Percentiles rank a stretch among this genome's conserved stretches.
Evolutionary conservation across 1,284 basidiomycete species (phyloP).

Genomic region (Leccinum solheimii): DNA sequence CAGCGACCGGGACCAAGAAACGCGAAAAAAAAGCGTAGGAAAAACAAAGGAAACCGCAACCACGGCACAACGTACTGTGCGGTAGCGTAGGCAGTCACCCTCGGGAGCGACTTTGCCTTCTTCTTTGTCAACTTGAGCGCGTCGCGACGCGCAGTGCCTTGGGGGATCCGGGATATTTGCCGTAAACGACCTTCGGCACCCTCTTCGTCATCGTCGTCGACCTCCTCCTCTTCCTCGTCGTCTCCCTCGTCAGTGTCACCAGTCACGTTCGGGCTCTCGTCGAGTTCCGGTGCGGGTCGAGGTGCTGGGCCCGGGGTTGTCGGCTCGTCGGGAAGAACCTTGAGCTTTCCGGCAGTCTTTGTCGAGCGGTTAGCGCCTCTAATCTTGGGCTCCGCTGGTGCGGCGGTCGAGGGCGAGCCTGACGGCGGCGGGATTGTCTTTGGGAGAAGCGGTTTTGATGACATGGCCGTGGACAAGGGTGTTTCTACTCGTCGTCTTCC

Average conservation of each 20-base stretch:
- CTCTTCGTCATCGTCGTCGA: slow-evolving; percentile 58
- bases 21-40: neutral
- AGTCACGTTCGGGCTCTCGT: slow-evolving; percentile 51
- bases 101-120: slow-evolving; percentile 90
- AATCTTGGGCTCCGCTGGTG: slow-evolving; percentile 46
- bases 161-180: slow-evolving; percentile 89
- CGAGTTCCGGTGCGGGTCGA: slow-evolving; percentile 38
- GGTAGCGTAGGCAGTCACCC: slow-evolving; percentile 95
- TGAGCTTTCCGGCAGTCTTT: slow-evolving; percentile 85
- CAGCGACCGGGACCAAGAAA: neutral
- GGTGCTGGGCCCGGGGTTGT: slow-evolving; percentile 75
- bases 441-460: slow-evolving; percentile 35
- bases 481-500: slow-evolving; percentile 15
- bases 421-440: slow-evolving; percentile 26
- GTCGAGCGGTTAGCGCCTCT: slow-evolving; percentile 83
- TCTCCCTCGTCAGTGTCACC: slow-evolving; percentile 75
- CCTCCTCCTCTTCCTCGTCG: slow-evolving; percentile 72
- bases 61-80: slow-evolving; percentile 60
- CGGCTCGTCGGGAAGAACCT: slow-evolving; percentile 91
- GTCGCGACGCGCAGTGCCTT: slow-evolving; percentile 90
- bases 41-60: neutral
- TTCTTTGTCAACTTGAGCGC: slow-evolving; percentile 89
- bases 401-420: slow-evolving; percentile 4
- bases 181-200: slow-evolving; percentile 80
- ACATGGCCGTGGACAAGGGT: slow-evolving; percentile 18